These are phyloP conservation scores for Metschnikowia sp. DNA, from an alignment of 805 yeast species.

Conservation along the genomic window DNA sequence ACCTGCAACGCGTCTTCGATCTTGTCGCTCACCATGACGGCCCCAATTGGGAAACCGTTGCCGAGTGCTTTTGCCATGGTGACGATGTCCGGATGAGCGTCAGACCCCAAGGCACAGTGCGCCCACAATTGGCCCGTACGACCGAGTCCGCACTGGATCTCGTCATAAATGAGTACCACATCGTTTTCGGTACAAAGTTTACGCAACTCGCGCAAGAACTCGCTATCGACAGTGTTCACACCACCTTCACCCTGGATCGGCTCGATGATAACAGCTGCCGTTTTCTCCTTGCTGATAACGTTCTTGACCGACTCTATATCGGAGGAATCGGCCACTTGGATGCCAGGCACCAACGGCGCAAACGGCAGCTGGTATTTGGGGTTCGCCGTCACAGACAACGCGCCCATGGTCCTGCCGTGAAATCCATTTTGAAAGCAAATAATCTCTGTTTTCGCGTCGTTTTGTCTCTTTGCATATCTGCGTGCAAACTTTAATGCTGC, in stretches of 20 bases:
- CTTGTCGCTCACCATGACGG: conserved; percentile 79
- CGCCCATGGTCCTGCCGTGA: conserved; percentile 95
- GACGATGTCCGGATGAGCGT: conserved; percentile 90
- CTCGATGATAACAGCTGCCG: conserved; percentile 92
- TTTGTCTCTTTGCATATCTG: conserved; percentile 63
- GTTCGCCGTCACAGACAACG: conserved; percentile 88
- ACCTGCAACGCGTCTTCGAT: conserved; percentile 71
- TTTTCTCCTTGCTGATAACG: conserved; percentile 52
- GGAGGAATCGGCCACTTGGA: conserved; percentile 60
- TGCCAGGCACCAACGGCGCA: conserved; percentile 88
- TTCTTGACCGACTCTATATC: conserved; percentile 57
- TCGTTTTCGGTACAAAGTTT: conserved; percentile 63
- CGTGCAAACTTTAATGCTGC: conserved; percentile 66
- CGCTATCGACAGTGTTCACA: conserved; percentile 60
- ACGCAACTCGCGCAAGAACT: conserved; percentile 64
- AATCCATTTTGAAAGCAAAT: conserved; percentile 87
- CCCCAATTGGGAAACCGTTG: conserved; percentile 95
- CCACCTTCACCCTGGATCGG: conserved; percentile 99
- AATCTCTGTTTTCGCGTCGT: conserved; percentile 63
- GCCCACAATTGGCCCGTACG: conserved; percentile 95
- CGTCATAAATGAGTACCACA: conserved; percentile 84
- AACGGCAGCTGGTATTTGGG: conserved; percentile 91
- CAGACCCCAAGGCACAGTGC: conserved; percentile 66
- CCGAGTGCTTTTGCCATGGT: conserved; percentile 97
- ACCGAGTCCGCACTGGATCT: conserved; percentile 95